Percentiles rank a stretch among this genome's conserved stretches.
Conservation (phyloP, 2,329 filamentous ascomycete genomes). For the Ophiostoma perfectum region DNA sequence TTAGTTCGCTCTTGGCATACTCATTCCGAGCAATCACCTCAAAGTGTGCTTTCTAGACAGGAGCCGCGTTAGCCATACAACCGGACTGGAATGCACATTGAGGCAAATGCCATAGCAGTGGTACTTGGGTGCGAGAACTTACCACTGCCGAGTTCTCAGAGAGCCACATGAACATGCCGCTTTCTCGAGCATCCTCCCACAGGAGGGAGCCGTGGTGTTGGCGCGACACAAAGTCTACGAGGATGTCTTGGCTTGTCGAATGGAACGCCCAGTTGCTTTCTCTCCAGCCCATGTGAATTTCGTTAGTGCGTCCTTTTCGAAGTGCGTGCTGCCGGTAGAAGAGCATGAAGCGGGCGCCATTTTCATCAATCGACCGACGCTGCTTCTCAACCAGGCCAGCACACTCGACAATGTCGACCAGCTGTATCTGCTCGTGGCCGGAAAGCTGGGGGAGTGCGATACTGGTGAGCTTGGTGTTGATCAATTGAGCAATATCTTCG, state of each 20-base stretch:
- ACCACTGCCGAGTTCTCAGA: slow-evolving; percentile 71
- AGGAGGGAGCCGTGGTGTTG: slow-evolving; percentile 74
- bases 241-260: slow-evolving; percentile 80
- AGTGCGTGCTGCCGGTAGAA: slow-evolving; percentile 80
- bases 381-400: slow-evolving; percentile 79
- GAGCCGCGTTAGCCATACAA: background rate
- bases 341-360: slow-evolving; percentile 79
- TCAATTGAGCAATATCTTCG: slow-evolving; percentile 61
- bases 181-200: slow-evolving; percentile 81
- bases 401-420: slow-evolving; percentile 80
- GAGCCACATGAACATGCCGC: slow-evolving; percentile 94
- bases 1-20: slow-evolving; percentile 80
- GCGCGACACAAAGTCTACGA: slow-evolving; percentile 73
- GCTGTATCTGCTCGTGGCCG: slow-evolving; percentile 77
- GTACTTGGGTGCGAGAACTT: slow-evolving; percentile 33
- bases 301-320: slow-evolving; percentile 58
- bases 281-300: slow-evolving; percentile 65
- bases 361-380: slow-evolving; percentile 81
- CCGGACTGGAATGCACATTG: no score
- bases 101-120: background rate
- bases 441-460: slow-evolving; percentile 75
- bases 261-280: slow-evolving; percentile 85
- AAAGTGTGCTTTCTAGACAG: slow-evolving; percentile 63
- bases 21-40: slow-evolving; percentile 89
- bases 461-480: slow-evolving; percentile 72